Base-by-base conservation (phyloP, 2,329 filamentous ascomycete genomes). In the Daldinia sp. region DNA sequence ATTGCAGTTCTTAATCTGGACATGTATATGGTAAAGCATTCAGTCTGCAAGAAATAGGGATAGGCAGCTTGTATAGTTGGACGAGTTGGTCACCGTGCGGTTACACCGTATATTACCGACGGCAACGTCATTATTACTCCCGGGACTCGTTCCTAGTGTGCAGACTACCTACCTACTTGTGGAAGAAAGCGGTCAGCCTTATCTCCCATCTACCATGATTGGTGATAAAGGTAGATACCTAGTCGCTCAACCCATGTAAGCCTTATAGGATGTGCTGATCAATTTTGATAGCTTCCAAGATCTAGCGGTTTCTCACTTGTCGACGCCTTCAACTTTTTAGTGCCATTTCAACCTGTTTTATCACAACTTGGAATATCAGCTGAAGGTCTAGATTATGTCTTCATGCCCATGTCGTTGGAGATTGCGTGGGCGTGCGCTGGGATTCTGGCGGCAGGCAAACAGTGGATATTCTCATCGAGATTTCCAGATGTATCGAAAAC, bases 21-120 rank as follows among this genome's bases (percentile, higher is more conserved):
- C 4, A 17, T 29, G 3, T 27, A 6, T 10, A 21, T 35, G 17
- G 17, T 41, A 8, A 39, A 27, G 7, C 43, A 50, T n/a, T 21
- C 10, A 27, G 10, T 15, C 32, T 67, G 57, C 61, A 67, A 4
- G 48, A 48, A 50, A 61, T 45, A 64, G 61, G 64, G 61, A 64
- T 35, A n/a, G 13, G 15, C 21, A 29, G 11, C 45, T 52, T 49
- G 11, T 48, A 51, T 27, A 47, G 30, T 50, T 19, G 37, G 25
- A 45, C 32, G 54, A 56, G 34, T 39, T 50, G 15, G 19, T 32
- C 34, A 47, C 48, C 34, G 49, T 56, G 47, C 30, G 47, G 57
- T 56, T 41, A 43, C 54, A 61, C 47, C 39, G 47, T 62, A 35
- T 56, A 52, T 52, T 49, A 52, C n/a, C n/a, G n/a, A n/a, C 54